Conservation (phyloP, 305 asterid genomes). For the Rubia tinctorum region DNA sequence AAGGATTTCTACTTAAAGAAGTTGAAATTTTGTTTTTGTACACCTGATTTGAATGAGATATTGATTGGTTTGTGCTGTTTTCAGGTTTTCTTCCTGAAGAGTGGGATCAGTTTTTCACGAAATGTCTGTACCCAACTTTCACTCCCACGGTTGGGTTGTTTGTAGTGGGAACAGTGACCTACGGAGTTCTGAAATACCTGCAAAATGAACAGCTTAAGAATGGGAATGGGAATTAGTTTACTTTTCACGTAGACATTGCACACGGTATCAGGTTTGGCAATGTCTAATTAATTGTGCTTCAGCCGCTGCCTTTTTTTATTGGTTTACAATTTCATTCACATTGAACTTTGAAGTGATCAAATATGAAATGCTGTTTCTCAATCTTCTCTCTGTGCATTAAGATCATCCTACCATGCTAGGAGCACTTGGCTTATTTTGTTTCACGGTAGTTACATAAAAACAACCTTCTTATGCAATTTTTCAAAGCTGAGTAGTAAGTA, state of each 20-base stretch:
- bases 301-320: constrained; percentile 3
- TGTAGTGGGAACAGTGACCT: constrained; percentile 67
- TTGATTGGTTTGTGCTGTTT: constrained; percentile 8
- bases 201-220: constrained; percentile 53
- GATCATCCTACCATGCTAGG: neutral
- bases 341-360: neutral
- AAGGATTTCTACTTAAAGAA: neutral
- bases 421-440: neutral
- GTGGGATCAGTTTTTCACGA: constrained; percentile 75
- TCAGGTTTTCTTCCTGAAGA: constrained; percentile 87
- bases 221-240: constrained; percentile 31
- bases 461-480: neutral
- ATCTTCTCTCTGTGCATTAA: neutral
- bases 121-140: constrained; percentile 84
- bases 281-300: neutral
- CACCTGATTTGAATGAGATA: constrained; percentile 4
- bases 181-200: constrained; percentile 79
- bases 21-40: neutral
- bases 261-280: neutral
- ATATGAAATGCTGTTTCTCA: constrained; percentile 5
- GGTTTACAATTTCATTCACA: neutral
- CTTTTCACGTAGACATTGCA: neutral
- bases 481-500: neutral
- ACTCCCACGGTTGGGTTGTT: constrained; percentile 86
- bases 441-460: neutral